phyloP scores from a whole-genome alignment of 106 monocot species.

The Platanthera zijinensis region DNA sequence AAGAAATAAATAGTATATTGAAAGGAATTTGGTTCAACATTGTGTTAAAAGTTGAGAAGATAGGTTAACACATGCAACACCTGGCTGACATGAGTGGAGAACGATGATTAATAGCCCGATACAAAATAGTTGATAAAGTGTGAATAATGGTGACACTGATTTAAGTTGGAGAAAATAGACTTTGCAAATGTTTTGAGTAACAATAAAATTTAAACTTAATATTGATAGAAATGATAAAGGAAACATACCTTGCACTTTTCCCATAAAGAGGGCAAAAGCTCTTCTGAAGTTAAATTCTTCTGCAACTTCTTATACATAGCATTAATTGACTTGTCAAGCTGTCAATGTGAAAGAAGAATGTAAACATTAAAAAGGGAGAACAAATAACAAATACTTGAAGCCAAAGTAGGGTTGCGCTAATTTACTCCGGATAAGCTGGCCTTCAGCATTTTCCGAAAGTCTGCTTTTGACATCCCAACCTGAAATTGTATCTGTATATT shows the following conservation, averaged over 20 bases:
- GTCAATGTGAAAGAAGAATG: constrained; percentile 9
- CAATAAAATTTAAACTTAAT: not conserved
- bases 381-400: not conserved
- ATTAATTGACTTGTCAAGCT: constrained; percentile 77
- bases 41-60: too few relatives aligned
- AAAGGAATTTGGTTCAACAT: too few relatives aligned
- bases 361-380: not conserved
- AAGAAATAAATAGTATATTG: too few relatives aligned
- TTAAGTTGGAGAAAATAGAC: not conserved
- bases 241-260: constrained; percentile 87
- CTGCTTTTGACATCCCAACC: constrained; percentile 72
- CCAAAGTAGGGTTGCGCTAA: not conserved
- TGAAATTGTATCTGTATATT: constrained; percentile 74
- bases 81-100: too few relatives aligned
- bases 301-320: constrained; percentile 82
- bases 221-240: not conserved
- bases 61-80: too few relatives aligned
- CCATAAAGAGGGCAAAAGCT: constrained; percentile 85
- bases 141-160: not conserved
- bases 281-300: constrained; percentile 86
- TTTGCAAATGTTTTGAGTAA: not conserved
- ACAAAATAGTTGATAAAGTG: too few relatives aligned
- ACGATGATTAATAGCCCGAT: too few relatives aligned
- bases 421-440: constrained; percentile 72
- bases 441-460: constrained; percentile 79